These are phyloP conservation scores for Erythrophleum ivorense DNA, from an alignment of 331 rosid species.

Conservation along the genomic window DNA sequence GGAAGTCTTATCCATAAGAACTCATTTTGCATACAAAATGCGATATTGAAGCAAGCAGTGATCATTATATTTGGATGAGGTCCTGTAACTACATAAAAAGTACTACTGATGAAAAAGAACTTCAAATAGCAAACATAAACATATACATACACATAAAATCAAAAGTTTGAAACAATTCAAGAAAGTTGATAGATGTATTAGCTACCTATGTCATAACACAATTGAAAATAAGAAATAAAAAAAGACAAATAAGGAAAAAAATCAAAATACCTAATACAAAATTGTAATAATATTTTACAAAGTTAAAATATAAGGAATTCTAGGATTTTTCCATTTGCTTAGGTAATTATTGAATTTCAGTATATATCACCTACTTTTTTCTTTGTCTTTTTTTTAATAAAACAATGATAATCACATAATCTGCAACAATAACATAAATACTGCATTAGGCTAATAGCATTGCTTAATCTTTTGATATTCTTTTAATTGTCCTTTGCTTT, in stretches of 20 bases:
- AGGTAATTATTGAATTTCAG: neutral
- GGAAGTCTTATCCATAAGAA: constrained; percentile 34
- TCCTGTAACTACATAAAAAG: constrained; percentile 20
- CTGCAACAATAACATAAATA: neutral
- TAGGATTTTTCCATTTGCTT: too few relatives aligned
- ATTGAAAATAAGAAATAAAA: constrained; percentile 17
- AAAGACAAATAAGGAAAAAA: neutral
- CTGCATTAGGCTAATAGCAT: too few relatives aligned
- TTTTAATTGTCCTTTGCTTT: too few relatives aligned
- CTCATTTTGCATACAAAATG: neutral
- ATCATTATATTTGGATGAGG: constrained; percentile 19
- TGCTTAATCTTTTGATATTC: too few relatives aligned
- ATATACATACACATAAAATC: neutral
- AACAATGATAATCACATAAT: neutral
- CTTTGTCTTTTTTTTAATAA: too few relatives aligned
- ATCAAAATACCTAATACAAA: neutral
- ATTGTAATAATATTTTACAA: neutral
- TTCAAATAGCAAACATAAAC: neutral
- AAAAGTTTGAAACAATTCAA: constrained; percentile 15
- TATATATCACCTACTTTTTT: neutral
- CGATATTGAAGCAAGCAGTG: constrained; percentile 6
- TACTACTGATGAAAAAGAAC: constrained; percentile 24
- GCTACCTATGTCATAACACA: neutral
- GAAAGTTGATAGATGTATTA: constrained; percentile 28
- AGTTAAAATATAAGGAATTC: neutral